Evolutionary conservation across 805 yeast genomes (phyloP), one percentile per base, ranked within the genome.

Genomic region (Kluyveromyces aestuarii): DNA sequence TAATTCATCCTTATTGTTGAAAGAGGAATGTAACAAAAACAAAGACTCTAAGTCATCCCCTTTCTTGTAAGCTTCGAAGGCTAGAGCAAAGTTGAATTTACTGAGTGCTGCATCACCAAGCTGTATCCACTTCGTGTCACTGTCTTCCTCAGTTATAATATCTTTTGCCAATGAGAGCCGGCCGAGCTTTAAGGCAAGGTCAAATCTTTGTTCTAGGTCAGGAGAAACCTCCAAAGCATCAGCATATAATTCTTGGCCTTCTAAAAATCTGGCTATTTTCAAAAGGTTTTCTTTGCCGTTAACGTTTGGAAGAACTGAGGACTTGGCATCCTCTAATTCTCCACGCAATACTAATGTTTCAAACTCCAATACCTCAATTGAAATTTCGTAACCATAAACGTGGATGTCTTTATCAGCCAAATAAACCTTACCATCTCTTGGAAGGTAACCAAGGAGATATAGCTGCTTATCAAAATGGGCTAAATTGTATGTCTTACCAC

Each of bases 261-360:
- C 98, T 59, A 93, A 77, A 71, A 93, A 93, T 62, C 96, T 79
- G 7, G 98, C 83, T 58, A 93, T 81, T 62, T 88, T 88, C 56
- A 81, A 74, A 58, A 81, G 70, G 57, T 87, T 88, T 39, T 79
- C 75, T 54, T 77, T 79, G 33, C 59, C 62, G 53, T 81, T 84
- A 53, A 82, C 76, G 46, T 74, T 78, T 19, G 85, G 79, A 51
- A 83, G 67, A 45, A 73, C 72, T 30, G 74, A 65, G 55, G 76
- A 77, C 50, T 79, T 82, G 8, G 95, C 88, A 55, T 81, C 84
- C 54, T 89, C 96, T 57, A 90, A 70, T 63, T 95, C 98, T 45
- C 97, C 97, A 64, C 99, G 83, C 68, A 91, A 75, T 2, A 91
- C 96, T 49, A 90, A 80, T 1, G 99, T 93, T 73, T 93, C 98